Conservation (phyloP, 805 yeast genomes). For the Ogataea degrootiae region DNA sequence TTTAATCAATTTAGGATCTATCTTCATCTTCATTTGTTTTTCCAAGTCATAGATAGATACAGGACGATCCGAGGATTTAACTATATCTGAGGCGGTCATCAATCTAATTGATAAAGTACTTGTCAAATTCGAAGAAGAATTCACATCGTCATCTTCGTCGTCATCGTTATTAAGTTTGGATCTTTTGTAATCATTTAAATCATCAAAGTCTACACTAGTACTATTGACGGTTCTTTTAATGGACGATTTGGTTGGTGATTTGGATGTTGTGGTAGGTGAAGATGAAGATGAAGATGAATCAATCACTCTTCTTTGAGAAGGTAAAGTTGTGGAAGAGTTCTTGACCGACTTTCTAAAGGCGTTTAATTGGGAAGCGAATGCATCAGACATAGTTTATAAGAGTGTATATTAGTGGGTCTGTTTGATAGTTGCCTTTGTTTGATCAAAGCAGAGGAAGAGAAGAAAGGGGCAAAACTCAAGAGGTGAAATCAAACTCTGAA, state of each 20-base stretch:
- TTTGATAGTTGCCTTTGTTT: too few species aligned
- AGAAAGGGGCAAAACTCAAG: too few species aligned
- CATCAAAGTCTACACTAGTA: slow-evolving; percentile 6
- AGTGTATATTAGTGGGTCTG: too few species aligned
- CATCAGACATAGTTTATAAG: slow-evolving; percentile 23
- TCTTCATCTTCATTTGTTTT: slow-evolving; percentile 58
- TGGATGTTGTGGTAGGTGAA: slow-evolving; percentile 1
- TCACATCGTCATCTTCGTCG: slow-evolving; percentile 14
- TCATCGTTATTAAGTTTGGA: slow-evolving; percentile 12
- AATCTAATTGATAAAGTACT: slow-evolving; percentile 70
- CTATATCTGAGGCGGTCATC: slow-evolving; percentile 85
- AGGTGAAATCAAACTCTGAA: too few species aligned
- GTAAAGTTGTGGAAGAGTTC: slow-evolving; percentile 48
- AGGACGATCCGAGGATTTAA: slow-evolving; percentile 68
- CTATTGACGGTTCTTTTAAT: slow-evolving; percentile 9
- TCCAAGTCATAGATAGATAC: slow-evolving; percentile 62
- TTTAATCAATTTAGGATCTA: slow-evolving; percentile 61
- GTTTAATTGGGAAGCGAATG: slow-evolving; percentile 43
- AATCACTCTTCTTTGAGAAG: slow-evolving; percentile 31
- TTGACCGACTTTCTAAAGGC: slow-evolving; percentile 61
- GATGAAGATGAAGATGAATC: slow-evolving; percentile 1
- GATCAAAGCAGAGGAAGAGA: too few species aligned
- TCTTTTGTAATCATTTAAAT: neutral
- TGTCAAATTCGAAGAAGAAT: neutral
- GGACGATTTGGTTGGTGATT: slow-evolving; percentile 1